Evolutionary conservation across 202 grass and related monocot species (phyloP).

Genomic region (Cymbopogon flexuosus): DNA sequence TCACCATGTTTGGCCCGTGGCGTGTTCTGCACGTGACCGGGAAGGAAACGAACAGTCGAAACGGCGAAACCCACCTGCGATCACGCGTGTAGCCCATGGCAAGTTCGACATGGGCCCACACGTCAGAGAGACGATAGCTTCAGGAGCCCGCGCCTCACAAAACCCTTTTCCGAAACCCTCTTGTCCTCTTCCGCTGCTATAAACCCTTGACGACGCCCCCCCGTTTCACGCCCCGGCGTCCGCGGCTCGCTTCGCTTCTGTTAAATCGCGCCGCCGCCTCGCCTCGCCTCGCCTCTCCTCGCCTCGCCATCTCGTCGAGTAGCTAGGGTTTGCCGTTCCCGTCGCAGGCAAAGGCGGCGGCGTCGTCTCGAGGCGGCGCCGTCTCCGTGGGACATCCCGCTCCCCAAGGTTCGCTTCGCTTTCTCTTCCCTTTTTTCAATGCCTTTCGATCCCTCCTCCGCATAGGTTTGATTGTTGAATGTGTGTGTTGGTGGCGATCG

Average conservation of each 20-base stretch:
- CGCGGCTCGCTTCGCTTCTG: not conserved
- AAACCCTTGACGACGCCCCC: conserved; percentile 26
- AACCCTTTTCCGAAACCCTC: conserved; percentile 22
- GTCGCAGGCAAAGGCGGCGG: not conserved
- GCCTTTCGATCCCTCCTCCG: not conserved
- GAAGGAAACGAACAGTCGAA: too few relatives aligned
- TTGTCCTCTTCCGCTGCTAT: conserved; percentile 1
- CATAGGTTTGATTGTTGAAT: not conserved
- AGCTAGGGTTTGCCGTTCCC: conserved; percentile 35
- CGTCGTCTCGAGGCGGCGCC: conserved; percentile 11
- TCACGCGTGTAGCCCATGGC: not conserved
- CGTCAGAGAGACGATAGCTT: not conserved
- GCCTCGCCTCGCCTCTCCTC: not conserved
- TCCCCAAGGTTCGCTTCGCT: not conserved
- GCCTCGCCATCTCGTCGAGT: not conserved
- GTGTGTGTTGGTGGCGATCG: not conserved
- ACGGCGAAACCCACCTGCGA: too few relatives aligned
- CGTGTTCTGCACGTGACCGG: not conserved
- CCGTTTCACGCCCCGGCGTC: not conserved
- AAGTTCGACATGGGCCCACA: not conserved
- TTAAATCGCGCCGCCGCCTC: conserved; percentile 2
- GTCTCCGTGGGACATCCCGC: not conserved
- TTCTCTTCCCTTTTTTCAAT: not conserved
- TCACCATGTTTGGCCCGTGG: not conserved
- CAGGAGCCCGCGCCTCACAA: not conserved